phyloP scores from a whole-genome alignment of 352 stramenopile species.

The Phytophthora uliginosa region DNA sequence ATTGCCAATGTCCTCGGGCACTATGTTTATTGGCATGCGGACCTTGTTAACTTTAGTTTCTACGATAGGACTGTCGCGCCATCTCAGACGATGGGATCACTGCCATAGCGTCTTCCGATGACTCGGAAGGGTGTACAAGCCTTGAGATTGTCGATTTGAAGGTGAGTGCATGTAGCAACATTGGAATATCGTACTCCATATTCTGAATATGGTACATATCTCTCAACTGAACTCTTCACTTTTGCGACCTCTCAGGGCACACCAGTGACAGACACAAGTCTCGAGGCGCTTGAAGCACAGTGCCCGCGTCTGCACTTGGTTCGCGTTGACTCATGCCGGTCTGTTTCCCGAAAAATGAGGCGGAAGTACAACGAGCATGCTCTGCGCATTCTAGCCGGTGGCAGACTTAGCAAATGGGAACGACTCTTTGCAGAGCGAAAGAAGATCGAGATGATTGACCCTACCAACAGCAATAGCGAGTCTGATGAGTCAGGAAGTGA shows the following conservation, averaged over 20 bases:
- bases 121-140: conserved; percentile 33
- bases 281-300: conserved; percentile 49
- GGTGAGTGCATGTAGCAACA: conserved; percentile 28
- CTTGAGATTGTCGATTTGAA: conserved; percentile 77
- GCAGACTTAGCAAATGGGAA: conserved; percentile 44
- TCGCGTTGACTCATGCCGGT: conserved; percentile 78
- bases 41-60: neutral
- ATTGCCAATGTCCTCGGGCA: neutral
- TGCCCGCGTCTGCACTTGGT: conserved; percentile 60
- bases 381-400: conserved; percentile 24
- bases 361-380: conserved; percentile 44
- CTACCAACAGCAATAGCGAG: conserved; percentile 47
- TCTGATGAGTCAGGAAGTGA: conserved; percentile 40
- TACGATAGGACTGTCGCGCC: conserved; percentile 56
- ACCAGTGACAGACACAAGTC: conserved; percentile 52
- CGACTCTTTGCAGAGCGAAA: conserved; percentile 48
- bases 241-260: conserved; percentile 48
- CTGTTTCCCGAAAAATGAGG: conserved; percentile 63
- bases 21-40: neutral
- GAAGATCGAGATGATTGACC: conserved; percentile 44
- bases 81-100: conserved; percentile 59
- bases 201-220: neutral
- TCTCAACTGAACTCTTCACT: neutral
- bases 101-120: conserved; percentile 39
- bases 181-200: no score